Base-by-base conservation (phyloP, 305 asterid species). In the Rubia occidens region DNA sequence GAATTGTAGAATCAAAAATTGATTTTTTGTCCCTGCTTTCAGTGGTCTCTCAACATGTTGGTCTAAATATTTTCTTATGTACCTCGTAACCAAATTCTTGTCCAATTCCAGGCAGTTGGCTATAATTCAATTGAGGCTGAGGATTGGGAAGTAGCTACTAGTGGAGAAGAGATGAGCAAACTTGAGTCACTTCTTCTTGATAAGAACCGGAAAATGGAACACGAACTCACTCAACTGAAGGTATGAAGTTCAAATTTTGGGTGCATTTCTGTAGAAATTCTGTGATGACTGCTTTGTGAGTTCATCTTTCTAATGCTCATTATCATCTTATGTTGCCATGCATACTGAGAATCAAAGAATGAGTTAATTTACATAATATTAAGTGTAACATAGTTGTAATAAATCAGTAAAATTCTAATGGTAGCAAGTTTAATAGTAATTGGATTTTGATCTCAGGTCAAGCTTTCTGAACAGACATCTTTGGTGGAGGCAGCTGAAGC, bases 111-210 rank as follows among this genome's bases (percentile, higher is more conserved):
- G 99, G 99, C 96, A 64, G 99, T 95, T 66, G 99, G 99, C 73
- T 95, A 95, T 78, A 95, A 95, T 79, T 89, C 99, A 69, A 95
- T 95, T 82, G 99, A 95, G 83, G 97, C 99, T 79, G 98, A 95
- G 86, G 99, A 95, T 69, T 95, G 99, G 99, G 99, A 95, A 82
- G 89, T 85, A 71, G 99, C 99, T 80, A 91, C 98, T 45, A 83
- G 84, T 72, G 99, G 96, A 78, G 97, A 95, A 84, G 99, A 91
- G 85, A 87, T 89, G 96, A 95, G 97, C 87, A 88, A 91, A 84
- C 84, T 95, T 81, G 99, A 95, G 78, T 86, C 96, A 0, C 79
- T 95, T 73, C 98, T 95, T 78, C 96, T 95, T 66, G 98, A 95
- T 83, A 95, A 95, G 85, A 95, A 91, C 87, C 82, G 99, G 69